Percentiles rank a stretch among this genome's conserved stretches.
Conservation (phyloP, 495 filamentous ascomycete genomes). For the Pseudoneurospora amorphoporcata region DNA sequence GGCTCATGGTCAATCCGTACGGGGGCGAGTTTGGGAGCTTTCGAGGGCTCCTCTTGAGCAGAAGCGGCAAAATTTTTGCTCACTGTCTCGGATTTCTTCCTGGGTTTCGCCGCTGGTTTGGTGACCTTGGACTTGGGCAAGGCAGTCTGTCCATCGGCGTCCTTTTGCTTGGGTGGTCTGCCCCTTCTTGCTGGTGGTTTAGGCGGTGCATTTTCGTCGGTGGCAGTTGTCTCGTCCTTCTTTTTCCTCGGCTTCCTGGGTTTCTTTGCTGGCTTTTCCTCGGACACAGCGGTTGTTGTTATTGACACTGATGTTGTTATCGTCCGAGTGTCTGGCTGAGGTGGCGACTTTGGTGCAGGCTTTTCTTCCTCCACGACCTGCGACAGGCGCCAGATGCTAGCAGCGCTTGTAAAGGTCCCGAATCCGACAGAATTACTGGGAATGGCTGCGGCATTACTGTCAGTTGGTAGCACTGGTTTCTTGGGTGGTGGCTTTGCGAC, state of each 20-base stretch:
- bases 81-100: constrained; percentile 20
- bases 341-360: neutral
- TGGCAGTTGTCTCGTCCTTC: neutral
- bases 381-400: constrained; percentile 19
- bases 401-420: constrained; percentile 32
- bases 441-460: constrained; percentile 23
- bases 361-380: neutral
- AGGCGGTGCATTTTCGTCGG: neutral
- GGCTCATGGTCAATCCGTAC: constrained; percentile 13
- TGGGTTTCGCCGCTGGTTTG: constrained; percentile 20
- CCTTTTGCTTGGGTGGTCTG: constrained; percentile 5
- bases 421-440: constrained; percentile 16
- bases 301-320: neutral
- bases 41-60: neutral
- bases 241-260: constrained; percentile 1
- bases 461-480: constrained; percentile 20
- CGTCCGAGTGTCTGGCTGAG: neutral
- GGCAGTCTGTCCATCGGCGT: constrained; percentile 18
- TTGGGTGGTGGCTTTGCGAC: constrained; percentile 20
- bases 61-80: constrained; percentile 26
- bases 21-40: neutral
- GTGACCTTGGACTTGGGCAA: constrained; percentile 24
- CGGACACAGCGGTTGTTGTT: neutral
- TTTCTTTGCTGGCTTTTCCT: constrained; percentile 3
- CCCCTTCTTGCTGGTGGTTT: neutral